These are phyloP conservation scores for Xylaria digitata DNA, from an alignment of 2,329 filamentous ascomycete genomes.

Conservation along the genomic window DNA sequence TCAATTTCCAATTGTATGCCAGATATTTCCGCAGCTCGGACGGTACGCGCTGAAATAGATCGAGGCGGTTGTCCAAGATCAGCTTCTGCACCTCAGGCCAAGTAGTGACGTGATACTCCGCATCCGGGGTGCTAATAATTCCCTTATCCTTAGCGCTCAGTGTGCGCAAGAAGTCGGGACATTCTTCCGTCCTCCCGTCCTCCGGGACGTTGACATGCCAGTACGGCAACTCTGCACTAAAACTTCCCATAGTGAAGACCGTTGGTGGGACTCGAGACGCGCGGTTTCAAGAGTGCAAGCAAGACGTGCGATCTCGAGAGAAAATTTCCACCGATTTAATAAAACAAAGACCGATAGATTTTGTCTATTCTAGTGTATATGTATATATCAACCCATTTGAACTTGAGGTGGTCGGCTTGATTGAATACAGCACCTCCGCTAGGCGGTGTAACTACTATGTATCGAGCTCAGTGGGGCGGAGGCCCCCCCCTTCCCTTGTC, in stretches of 20 bases:
- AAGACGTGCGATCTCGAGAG: neutral
- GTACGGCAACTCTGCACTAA: slow-evolving; percentile 63
- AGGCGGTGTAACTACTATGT: neutral
- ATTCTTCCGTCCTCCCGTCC: slow-evolving; percentile 69
- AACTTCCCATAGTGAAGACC: slow-evolving; percentile 53
- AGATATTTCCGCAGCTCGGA: slow-evolving; percentile 83
- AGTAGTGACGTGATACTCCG: slow-evolving; percentile 68
- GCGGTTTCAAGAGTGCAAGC: neutral
- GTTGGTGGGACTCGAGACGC: neutral
- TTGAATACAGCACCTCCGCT: neutral
- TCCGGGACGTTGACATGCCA: slow-evolving; percentile 85
- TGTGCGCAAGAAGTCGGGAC: slow-evolving; percentile 76
- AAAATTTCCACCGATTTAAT: too few species aligned
- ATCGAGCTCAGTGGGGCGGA: neutral
- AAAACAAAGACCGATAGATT: neutral
- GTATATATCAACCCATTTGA: neutral
- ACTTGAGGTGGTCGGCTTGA: neutral
- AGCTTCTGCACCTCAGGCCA: slow-evolving; percentile 78
- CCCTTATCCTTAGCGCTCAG: slow-evolving; percentile 73
- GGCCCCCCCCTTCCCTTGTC: neutral
- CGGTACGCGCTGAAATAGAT: slow-evolving; percentile 80
- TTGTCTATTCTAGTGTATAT: neutral
- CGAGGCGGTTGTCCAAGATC: slow-evolving; percentile 73
- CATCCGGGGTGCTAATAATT: slow-evolving; percentile 78
- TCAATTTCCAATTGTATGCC: slow-evolving; percentile 73